Conservation (phyloP, 108 stramenopile species). For the Epithemia pelagica region DNA sequence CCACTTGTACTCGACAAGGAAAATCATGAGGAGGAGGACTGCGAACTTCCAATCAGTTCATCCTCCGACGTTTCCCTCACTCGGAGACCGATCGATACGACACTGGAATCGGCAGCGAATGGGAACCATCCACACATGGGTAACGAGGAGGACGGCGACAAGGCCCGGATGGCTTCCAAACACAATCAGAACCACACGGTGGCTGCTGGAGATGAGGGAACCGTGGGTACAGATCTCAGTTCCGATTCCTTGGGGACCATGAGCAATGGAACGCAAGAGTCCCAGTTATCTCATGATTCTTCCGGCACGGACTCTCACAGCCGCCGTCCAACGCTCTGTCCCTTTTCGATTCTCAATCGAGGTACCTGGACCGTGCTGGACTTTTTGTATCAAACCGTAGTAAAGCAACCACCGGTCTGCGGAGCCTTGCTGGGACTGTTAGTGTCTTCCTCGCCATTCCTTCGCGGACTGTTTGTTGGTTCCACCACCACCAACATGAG, state of each 20-base stretch:
- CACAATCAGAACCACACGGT: not conserved
- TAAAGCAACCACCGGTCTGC: constrained; percentile 10
- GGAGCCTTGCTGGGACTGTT: constrained; percentile 11
- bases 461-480: constrained; percentile 14
- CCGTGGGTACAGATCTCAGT: not conserved
- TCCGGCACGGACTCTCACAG: not conserved
- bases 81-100: not conserved
- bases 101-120: not conserved
- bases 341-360: not conserved
- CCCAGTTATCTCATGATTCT: not conserved
- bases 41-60: not conserved
- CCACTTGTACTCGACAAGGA: not conserved
- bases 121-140: too few relatives aligned
- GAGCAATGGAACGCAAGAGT: not conserved
- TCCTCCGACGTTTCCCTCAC: not conserved
- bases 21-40: not conserved
- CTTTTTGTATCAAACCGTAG: not conserved
- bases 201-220: not conserved
- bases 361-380: not conserved
- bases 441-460: not conserved
- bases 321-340: not conserved
- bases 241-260: not conserved
- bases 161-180: not conserved
- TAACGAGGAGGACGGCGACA: too few relatives aligned
- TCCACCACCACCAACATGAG: not conserved